phyloP scores from a whole-genome alignment of 2,329 filamentous ascomycete species.

The Talaromyces sp. region DNA sequence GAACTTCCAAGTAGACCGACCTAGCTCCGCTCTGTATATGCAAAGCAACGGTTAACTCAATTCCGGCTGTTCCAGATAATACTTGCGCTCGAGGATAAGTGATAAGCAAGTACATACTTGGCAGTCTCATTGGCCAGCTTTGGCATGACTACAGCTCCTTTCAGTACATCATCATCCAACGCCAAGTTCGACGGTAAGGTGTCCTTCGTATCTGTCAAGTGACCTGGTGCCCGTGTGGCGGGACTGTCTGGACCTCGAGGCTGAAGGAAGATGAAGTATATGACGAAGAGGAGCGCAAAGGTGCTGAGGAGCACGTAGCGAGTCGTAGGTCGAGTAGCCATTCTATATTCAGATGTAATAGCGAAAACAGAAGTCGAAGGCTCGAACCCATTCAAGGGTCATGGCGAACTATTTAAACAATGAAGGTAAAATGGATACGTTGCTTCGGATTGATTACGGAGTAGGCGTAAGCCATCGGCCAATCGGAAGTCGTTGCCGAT shows the following conservation, averaged over 20 bases:
- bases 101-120: constrained; percentile 34
- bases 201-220: constrained; percentile 29
- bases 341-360: constrained; percentile 16
- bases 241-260: constrained; percentile 39
- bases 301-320: constrained; percentile 36
- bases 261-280: constrained; percentile 39
- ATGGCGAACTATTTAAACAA: background rate
- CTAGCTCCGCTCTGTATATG: constrained; percentile 55
- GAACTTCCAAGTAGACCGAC: constrained; percentile 63
- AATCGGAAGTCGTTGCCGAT: background rate
- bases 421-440: background rate
- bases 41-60: constrained; percentile 12
- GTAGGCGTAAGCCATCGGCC: background rate
- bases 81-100: background rate
- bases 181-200: constrained; percentile 23
- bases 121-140: constrained; percentile 49
- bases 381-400: background rate
- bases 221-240: constrained; percentile 39
- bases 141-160: constrained; percentile 46
- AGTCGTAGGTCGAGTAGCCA: constrained; percentile 38
- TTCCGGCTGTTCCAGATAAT: background rate
- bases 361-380: background rate
- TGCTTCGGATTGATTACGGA: background rate
- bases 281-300: constrained; percentile 31
- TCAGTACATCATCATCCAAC: constrained; percentile 36